Base-by-base conservation (phyloP, 495 filamentous ascomycete genomes). In the Bombardia bombarda region DNA sequence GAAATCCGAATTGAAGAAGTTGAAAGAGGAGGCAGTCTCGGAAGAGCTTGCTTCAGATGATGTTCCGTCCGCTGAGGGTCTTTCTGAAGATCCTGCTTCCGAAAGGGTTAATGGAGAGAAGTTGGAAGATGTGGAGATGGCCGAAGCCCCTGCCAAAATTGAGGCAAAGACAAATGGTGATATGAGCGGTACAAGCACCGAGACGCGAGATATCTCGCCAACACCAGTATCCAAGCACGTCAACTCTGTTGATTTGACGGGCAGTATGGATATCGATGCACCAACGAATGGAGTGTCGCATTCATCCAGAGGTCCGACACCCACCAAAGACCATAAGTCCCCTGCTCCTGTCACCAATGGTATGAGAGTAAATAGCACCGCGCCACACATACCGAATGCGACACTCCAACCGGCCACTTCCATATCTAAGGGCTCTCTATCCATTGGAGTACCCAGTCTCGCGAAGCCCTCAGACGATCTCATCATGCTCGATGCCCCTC, bases 391-490 rank as follows among this genome's bases (percentile, higher is more conserved):
- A 2, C 26, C 17, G 9, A n/a, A n/a, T n/a, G n/a, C n/a, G n/a
- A n/a, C n/a, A n/a, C n/a, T n/a, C n/a, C n/a, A n/a, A 22, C 17
- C 17, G 18, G 17, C 34, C 34, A 1, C 34, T 40, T 9, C 22
- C 2, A 2, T 20, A 7, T 23, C 35, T n/a, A 2, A 24, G 20
- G 19, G 3, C 3, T n/a, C 9, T 33, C 35, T 3, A 24, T 9
- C 35, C 4, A 7, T 6, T 24, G 1, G 3, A 7, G 13, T 24
- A 23, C 40, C 21, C 17, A 34, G 2, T 3, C 61, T 47, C 4
- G 43, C 67, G 36, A 72, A 77, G 25, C 47, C 56, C 31, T 62
- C 68, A 36, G 68, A 73, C 40, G 74, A 73, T 24, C 61, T 70
- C 12, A 48, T 68, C 18, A 69, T 75, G 46, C 56, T 64, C 4